A percentile compares a stretch with the other conserved stretches of the same genome.
Conservation (phyloP, 495 filamentous ascomycete genomes). For the Glarea lozoyensis region DNA sequence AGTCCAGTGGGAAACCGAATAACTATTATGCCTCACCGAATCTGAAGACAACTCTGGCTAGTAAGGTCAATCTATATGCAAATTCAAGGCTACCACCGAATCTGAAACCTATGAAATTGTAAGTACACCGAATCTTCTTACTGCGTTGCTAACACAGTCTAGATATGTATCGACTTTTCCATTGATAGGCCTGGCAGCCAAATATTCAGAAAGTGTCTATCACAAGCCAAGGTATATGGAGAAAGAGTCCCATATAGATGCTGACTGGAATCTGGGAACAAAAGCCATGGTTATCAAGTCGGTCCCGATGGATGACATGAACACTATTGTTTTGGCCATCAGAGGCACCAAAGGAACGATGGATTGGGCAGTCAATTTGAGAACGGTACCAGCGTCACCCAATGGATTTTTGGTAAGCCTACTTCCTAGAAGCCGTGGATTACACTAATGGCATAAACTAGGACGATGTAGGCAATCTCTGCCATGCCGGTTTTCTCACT, state of each 20-base stretch:
- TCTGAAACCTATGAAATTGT: slow-evolving; percentile 57
- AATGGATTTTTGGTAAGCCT: slow-evolving; percentile 50
- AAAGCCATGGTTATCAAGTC: slow-evolving; percentile 82
- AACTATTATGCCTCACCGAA: slow-evolving; percentile 14
- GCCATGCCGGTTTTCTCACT: slow-evolving; percentile 68
- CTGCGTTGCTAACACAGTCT: slow-evolving; percentile 13
- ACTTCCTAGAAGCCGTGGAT: neutral
- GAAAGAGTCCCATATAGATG: slow-evolving; percentile 53
- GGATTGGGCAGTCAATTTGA: slow-evolving; percentile 78
- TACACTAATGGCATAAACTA: slow-evolving; percentile 12
- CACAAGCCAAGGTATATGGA: slow-evolving; percentile 48
- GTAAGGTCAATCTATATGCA: slow-evolving; percentile 69
- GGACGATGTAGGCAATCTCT: slow-evolving; percentile 68
- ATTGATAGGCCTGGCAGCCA: slow-evolving; percentile 63
- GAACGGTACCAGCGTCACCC: slow-evolving; percentile 52
- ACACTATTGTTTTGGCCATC: slow-evolving; percentile 72
- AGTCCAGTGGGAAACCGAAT: slow-evolving; percentile 15
- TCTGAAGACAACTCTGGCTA: slow-evolving; percentile 48
- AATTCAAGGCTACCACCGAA: slow-evolving; percentile 66
- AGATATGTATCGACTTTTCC: slow-evolving; percentile 62
- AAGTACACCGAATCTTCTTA: slow-evolving; percentile 25
- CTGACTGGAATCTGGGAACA: slow-evolving; percentile 61
- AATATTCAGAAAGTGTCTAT: slow-evolving; percentile 66
- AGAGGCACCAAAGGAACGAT: slow-evolving; percentile 69
- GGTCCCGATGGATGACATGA: slow-evolving; percentile 62